These are phyloP conservation scores for Acorus calamus DNA, from an alignment of 106 monocot species.

Conservation along the genomic window DNA sequence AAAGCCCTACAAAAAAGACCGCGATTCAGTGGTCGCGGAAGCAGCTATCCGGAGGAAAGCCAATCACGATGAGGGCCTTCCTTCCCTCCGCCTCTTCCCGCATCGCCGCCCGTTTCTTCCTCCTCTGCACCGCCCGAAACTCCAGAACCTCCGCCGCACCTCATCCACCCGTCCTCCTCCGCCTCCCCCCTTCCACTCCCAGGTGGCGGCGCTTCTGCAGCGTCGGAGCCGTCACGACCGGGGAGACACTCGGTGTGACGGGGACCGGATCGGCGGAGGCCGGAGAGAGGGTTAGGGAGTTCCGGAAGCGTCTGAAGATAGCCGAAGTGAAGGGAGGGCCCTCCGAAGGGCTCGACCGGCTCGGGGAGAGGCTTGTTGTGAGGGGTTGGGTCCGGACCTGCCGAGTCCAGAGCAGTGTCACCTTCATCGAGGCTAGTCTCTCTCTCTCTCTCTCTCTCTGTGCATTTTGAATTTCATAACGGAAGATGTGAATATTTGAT, in stretches of 20 bases:
- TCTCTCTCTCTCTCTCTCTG: background rate
- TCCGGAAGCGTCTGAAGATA: constrained; percentile 55
- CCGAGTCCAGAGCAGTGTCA: constrained; percentile 75
- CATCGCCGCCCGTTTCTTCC: constrained; percentile 16
- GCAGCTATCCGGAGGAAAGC: too few relatives aligned
- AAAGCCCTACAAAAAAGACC: too few relatives aligned
- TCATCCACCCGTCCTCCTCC: background rate
- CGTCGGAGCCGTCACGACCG: constrained; percentile 12
- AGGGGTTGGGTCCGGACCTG: constrained; percentile 95
- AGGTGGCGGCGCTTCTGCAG: constrained; percentile 35
- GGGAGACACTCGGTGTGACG: background rate
- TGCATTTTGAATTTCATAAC: background rate
- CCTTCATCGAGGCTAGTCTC: constrained; percentile 73
- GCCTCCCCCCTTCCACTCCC: background rate
- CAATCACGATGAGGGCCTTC: background rate
- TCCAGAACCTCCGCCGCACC: background rate
- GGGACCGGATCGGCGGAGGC: constrained; percentile 1
- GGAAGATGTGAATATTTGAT: too few relatives aligned
- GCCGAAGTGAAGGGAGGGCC: constrained; percentile 68
- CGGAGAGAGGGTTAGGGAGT: constrained; percentile 37
- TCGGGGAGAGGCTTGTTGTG: constrained; percentile 50
- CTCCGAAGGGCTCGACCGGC: constrained; percentile 44
- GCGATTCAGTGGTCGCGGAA: too few relatives aligned
- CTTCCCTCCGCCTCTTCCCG: constrained; percentile 17
- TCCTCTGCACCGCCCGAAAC: constrained; percentile 5